These are phyloP conservation scores for Phytopythium sindhum DNA, from an alignment of 352 stramenopile species.

Conservation along the genomic window DNA sequence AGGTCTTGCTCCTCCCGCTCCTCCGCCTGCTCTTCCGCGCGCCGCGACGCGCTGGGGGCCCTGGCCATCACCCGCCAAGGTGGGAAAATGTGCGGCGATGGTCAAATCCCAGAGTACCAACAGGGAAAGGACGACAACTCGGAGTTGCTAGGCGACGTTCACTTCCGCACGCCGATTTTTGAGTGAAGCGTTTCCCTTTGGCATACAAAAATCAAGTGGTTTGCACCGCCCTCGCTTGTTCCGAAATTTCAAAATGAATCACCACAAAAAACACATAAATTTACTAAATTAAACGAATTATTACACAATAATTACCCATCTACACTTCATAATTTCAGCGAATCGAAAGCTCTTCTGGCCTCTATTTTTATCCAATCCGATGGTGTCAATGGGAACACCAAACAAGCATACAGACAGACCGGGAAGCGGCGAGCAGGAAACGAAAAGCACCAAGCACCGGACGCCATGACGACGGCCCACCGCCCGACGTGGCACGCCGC, in stretches of 20 bases:
- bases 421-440: background rate
- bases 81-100: background rate
- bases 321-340: background rate
- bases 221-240: background rate
- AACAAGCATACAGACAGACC: background rate
- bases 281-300: no score
- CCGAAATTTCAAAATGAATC: background rate
- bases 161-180: background rate
- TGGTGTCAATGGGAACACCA: background rate
- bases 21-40: background rate
- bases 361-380: background rate
- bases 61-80: background rate
- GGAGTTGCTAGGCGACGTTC: background rate
- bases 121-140: background rate
- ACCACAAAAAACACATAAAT: no score
- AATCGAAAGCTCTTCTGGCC: background rate
- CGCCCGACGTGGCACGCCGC: slow-evolving; percentile 84
- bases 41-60: background rate
- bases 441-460: background rate
- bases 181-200: background rate
- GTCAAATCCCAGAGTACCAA: background rate
- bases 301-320: no score
- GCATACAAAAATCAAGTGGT: background rate
- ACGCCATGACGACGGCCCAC: slow-evolving; percentile 79
- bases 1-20: background rate